Evolutionary conservation across 2,329 filamentous ascomycete genomes (phyloP).

Genomic region (Shiraia bambusicola): DNA sequence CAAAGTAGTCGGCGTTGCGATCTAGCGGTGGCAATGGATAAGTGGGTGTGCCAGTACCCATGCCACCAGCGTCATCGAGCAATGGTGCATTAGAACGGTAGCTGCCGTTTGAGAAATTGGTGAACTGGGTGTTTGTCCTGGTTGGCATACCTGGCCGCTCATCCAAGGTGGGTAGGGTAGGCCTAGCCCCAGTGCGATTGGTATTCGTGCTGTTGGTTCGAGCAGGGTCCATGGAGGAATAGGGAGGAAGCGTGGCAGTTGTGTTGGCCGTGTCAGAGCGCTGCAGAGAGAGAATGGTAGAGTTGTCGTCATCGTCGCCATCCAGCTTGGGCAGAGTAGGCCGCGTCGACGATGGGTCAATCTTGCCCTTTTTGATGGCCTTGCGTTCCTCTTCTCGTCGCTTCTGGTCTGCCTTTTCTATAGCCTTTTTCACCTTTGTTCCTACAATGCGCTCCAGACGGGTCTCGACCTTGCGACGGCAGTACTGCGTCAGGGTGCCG

Average conservation of each 20-base stretch:
- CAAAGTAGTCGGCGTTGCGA: conserved; percentile 33
- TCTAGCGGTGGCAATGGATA: conserved; percentile 36
- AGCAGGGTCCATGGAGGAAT: conserved; percentile 54
- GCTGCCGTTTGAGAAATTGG: conserved; percentile 55
- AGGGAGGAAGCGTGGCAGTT: conserved; percentile 48
- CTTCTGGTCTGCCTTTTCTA: conserved; percentile 70
- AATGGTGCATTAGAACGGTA: conserved; percentile 67
- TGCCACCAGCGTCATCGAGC: conserved; percentile 59
- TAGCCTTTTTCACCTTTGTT: conserved; percentile 82
- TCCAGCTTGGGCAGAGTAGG: conserved; percentile 47
- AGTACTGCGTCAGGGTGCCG: conserved; percentile 80
- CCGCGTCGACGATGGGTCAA: conserved; percentile 25
- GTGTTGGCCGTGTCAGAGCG: conserved; percentile 37
- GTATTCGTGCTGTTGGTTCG: conserved; percentile 50
- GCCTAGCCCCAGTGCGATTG: conserved; percentile 31
- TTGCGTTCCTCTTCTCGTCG: conserved; percentile 46
- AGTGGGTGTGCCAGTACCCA: conserved; percentile 50
- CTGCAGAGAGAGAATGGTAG: conserved; percentile 34
- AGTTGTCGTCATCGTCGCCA: conserved; percentile 46
- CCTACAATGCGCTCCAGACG: conserved; percentile 82
- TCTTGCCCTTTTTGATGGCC: conserved; percentile 50
- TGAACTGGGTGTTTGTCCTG: conserved; percentile 56
- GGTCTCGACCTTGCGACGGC: conserved; percentile 86
- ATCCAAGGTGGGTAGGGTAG: conserved; percentile 46
- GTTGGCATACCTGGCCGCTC: conserved; percentile 39